Conservation (phyloP, 1,284 basidiomycete genomes). For the Austroboletus novae-zelandiae region DNA sequence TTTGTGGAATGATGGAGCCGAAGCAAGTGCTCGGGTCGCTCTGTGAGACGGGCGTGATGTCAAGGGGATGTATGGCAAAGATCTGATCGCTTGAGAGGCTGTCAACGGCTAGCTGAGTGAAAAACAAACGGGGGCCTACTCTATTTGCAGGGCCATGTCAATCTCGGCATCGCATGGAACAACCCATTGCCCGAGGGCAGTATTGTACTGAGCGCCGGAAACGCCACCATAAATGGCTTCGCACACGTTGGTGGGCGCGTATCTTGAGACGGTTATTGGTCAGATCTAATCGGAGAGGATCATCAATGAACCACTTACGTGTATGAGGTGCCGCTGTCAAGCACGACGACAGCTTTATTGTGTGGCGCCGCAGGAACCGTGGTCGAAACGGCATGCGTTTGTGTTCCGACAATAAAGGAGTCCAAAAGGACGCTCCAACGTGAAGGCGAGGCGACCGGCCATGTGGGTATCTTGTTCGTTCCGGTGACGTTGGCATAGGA, state of each 20-base stretch:
- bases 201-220: slow-evolving; percentile 54
- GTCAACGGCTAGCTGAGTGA: slow-evolving; percentile 7
- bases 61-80: slow-evolving; percentile 74
- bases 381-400: slow-evolving; percentile 50
- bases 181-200: slow-evolving; percentile 54
- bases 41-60: slow-evolving; percentile 53
- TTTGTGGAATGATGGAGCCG: slow-evolving; percentile 69
- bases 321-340: slow-evolving; percentile 78
- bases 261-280: slow-evolving; percentile 39
- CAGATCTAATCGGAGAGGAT: slow-evolving; percentile 3
- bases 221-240: slow-evolving; percentile 65
- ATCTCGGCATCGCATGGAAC: slow-evolving; percentile 72
- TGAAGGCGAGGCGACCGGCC: slow-evolving; percentile 56
- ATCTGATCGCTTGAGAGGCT: slow-evolving; percentile 50
- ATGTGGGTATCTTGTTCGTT: slow-evolving; percentile 61
- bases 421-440: slow-evolving; percentile 78
- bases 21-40: slow-evolving; percentile 51
- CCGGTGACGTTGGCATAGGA: slow-evolving; percentile 55
- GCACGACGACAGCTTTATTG: slow-evolving; percentile 65
- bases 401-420: slow-evolving; percentile 56
- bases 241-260: slow-evolving; percentile 59
- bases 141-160: slow-evolving; percentile 72
- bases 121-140: slow-evolving; percentile 41
- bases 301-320: slow-evolving; percentile 47
- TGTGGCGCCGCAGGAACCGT: slow-evolving; percentile 55